phyloP scores from a whole-genome alignment of 2,329 filamentous ascomycete species.

The Botryotinia convoluta region DNA sequence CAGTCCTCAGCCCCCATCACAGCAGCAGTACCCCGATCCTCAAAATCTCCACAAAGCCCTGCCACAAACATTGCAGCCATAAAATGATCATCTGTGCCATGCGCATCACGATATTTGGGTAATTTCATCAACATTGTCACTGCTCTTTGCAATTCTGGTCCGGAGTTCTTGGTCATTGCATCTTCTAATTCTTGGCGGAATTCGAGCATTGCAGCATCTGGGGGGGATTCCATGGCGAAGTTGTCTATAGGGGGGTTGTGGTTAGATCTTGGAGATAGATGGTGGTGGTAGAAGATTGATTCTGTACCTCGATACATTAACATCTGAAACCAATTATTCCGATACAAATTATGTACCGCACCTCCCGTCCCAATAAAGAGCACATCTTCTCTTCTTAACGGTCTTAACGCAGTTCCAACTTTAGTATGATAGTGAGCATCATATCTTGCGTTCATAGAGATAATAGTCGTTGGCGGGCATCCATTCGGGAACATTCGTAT shows the following conservation, averaged over 20 bases:
- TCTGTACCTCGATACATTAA: conserved; percentile 39
- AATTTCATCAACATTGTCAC: neutral
- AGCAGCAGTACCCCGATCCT: neutral
- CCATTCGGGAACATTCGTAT: conserved; percentile 65
- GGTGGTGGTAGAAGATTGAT: neutral
- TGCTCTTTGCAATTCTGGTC: neutral
- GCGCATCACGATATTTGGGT: neutral
- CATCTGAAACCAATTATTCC: conserved; percentile 65
- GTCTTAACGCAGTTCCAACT: conserved; percentile 45
- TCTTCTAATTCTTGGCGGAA: neutral
- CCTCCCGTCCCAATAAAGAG: conserved; percentile 52
- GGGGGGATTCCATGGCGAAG: neutral
- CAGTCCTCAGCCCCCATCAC: neutral
- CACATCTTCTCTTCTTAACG: conserved; percentile 49
- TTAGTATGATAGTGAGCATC: conserved; percentile 50
- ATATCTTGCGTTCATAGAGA: conserved; percentile 54
- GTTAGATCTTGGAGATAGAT: neutral
- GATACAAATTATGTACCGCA: conserved; percentile 66
- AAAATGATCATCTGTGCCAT: neutral
- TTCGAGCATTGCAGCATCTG: neutral
- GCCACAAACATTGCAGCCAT: neutral
- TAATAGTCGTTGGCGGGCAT: conserved; percentile 64
- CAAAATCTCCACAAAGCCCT: neutral
- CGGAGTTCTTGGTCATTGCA: neutral
- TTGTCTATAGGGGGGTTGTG: neutral